phyloP scores from a whole-genome alignment of 1,284 basidiomycete species.

The Inonotus hispidus region DNA sequence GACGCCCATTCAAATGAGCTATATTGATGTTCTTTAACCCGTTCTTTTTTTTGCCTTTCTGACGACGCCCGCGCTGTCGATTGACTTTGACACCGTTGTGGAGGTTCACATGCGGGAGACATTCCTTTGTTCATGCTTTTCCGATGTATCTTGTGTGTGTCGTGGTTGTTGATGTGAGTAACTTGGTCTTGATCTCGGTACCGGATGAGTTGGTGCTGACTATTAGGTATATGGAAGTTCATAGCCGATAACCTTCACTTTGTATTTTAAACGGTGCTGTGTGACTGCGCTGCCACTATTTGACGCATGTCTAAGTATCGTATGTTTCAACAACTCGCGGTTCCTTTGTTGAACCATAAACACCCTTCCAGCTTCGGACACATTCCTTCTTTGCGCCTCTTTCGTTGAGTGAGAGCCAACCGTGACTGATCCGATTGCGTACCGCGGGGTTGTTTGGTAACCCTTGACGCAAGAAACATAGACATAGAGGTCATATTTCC shows the following conservation, averaged over 20 bases:
- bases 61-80: conserved; percentile 27
- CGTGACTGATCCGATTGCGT: neutral
- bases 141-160: conserved; percentile 7
- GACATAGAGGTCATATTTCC: neutral
- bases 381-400: neutral
- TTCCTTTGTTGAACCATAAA: neutral
- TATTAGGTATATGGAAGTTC: no score
- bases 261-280: no score
- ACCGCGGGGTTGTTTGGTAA: neutral
- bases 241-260: no score
- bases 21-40: conserved; percentile 41
- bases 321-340: neutral
- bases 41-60: conserved; percentile 42
- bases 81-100: conserved; percentile 30
- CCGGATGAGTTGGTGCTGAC: no score
- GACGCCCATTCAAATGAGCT: conserved; percentile 81
- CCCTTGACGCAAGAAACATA: neutral
- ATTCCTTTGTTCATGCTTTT: conserved; percentile 24
- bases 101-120: conserved; percentile 59
- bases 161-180: no score
- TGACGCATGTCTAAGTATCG: conserved; percentile 14
- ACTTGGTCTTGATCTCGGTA: no score
- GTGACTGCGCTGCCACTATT: no score
- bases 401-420: neutral
- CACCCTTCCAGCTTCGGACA: neutral